Evolutionary conservation across 805 yeast species (phyloP), one percentile per base, ranked within the genome.

Genomic region (Hanseniaspora occidentalis): DNA sequence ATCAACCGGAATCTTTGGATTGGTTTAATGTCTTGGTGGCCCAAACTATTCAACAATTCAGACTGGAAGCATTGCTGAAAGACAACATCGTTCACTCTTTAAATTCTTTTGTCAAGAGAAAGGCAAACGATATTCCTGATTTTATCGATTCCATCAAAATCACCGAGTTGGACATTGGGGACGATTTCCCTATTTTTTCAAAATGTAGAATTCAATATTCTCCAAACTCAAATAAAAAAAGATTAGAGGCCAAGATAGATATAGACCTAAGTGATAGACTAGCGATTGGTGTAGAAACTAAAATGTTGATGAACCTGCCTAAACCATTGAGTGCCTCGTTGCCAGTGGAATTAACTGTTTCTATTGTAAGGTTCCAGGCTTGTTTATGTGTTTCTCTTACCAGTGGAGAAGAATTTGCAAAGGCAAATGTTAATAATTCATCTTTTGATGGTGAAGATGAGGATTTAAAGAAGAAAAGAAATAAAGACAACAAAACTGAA

Each of bases 11-110:
- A 62, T 81, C 96, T 0, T 63, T 92, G 45, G 98, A 92, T 57
- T 92, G 98, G 98, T 85, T 92, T 58, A 92, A 89, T 48, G 96
- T 92, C 1, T 66, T 92, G 27, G 71, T 92, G 16, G 98, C 96
- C 0, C 96, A 92, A 57, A 78, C 86, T 6, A 77, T 92, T 20
- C 75, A 84, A 24, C 95, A 88, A 47, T 70, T 86, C 45, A 71
- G 98, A 43, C 71, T 78, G n/a, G 97, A 92, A 55, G 97, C 97
- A 0, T 62, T 84, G 42, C 67, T 73, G 33, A 77, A 86, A 37
- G 92, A 92, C 56, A 86, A 85, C 55, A 81, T 92, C 20, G 77
- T 88, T 45, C 79, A 82, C 47, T 77, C 86, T 1, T 64, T 92
- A 38, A 78, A 84, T 51, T 75, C 71, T 38, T 75, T 84, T 39